Evolutionary conservation across 306 rosid species (phyloP).

Genomic region (Phaseolus lunatus): DNA sequence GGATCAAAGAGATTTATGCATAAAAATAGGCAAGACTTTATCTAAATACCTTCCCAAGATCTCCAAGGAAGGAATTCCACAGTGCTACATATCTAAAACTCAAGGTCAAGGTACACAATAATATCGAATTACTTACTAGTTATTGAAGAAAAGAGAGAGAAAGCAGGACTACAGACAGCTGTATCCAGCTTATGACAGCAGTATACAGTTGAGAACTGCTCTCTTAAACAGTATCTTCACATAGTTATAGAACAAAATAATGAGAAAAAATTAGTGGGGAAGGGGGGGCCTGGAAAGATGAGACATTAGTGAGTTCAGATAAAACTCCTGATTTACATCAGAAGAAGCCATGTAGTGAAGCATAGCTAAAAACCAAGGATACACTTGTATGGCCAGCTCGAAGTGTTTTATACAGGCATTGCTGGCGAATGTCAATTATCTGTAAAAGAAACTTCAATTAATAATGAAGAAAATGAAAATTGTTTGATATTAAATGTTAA

Average conservation of each 20-base stretch:
- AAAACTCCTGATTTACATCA: slow-evolving; percentile 24
- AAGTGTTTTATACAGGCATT: slow-evolving; percentile 83
- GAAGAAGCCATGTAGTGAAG: slow-evolving; percentile 32
- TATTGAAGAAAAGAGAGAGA: slow-evolving; percentile 7
- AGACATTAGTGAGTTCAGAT: slow-evolving; percentile 24
- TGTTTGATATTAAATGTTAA: slow-evolving; percentile 15
- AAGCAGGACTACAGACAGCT: too few relatives aligned
- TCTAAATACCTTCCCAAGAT: slow-evolving; percentile 89
- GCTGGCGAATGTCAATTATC: slow-evolving; percentile 86
- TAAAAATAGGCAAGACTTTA: slow-evolving; percentile 25
- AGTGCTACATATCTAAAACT: slow-evolving; percentile 80
- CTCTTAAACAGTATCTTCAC: too few relatives aligned
- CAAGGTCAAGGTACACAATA: slow-evolving; percentile 59
- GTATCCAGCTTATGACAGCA: too few relatives aligned
- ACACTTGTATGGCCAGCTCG: slow-evolving; percentile 91
- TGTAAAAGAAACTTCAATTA: slow-evolving; percentile 60
- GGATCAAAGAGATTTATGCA: not conserved
- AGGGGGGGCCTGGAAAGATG: not conserved
- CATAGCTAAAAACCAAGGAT: slow-evolving; percentile 58
- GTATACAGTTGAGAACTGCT: too few relatives aligned
- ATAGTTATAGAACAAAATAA: slow-evolving; percentile 14
- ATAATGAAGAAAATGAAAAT: slow-evolving; percentile 41
- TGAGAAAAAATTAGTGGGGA: not conserved
- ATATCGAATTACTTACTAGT: slow-evolving; percentile 24
- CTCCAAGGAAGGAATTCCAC: slow-evolving; percentile 97